These are phyloP conservation scores for Nicotiana benthamiana DNA, from an alignment of 257 asterid species.

Conservation along the genomic window DNA sequence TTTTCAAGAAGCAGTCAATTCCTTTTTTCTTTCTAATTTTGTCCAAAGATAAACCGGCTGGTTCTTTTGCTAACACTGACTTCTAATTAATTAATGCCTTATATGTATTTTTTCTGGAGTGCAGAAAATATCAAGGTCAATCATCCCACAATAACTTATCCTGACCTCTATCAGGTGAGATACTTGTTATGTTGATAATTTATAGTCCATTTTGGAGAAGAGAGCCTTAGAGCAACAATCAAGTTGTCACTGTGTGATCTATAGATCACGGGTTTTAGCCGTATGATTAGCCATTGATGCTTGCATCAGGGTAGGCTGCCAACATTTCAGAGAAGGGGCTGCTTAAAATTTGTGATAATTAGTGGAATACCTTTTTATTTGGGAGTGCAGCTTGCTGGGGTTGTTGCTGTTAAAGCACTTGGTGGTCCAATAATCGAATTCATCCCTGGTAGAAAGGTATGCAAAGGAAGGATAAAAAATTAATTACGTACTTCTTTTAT, in stretches of 20 bases:
- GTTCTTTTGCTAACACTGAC: neutral
- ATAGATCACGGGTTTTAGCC: no score
- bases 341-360: neutral
- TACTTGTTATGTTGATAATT: neutral
- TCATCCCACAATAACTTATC: constrained; percentile 54
- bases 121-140: constrained; percentile 58
- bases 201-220: neutral
- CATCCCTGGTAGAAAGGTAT: constrained; percentile 72
- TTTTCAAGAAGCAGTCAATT: neutral
- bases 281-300: no score
- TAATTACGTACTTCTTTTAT: neutral
- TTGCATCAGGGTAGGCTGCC: no score
- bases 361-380: neutral
- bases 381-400: constrained; percentile 65
- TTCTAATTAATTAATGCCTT: neutral
- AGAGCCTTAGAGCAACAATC: no score
- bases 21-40: neutral
- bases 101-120: constrained; percentile 6
- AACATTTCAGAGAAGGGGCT: no score
- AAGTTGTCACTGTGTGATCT: no score
- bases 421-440: constrained; percentile 65
- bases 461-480: neutral
- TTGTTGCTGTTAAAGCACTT: constrained; percentile 66
- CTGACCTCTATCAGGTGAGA: constrained; percentile 86
- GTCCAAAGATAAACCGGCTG: neutral